Evolutionary conservation across 2,329 filamentous ascomycete species (phyloP), one percentile per base, ranked within the genome.

Genomic region (Leptographium radiaticola): DNA sequence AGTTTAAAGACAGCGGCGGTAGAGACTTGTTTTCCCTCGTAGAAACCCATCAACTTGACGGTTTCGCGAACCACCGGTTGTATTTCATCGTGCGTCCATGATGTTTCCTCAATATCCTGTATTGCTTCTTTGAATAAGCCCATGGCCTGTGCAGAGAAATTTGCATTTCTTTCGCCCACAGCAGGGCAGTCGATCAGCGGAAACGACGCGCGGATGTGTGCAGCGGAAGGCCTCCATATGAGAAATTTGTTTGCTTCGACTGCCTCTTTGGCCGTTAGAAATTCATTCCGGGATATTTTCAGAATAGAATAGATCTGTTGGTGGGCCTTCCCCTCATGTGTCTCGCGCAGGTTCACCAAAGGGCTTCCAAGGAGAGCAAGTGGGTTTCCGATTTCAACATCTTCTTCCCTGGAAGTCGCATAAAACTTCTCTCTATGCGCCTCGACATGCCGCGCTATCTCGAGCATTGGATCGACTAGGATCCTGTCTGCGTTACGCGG

Each of bases 161-260:
- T 25, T 2, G 52, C 39, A 10, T 20, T 10, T 7, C 51, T 51
- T 2, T 47, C 48, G 10, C 60, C 48, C 7, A 25, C 46, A 2
- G 58, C 25, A 4, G 48, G 11, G 6, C 30, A 43, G 6, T 16
- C 18, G 3, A 61, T 38, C 10, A n/a, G n/a, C 2, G 30, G 12
- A 49, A 50, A 58, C 4, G 55, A 51, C 4, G 52, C 25, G 13
- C 34, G 33, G 8, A 62, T 51, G 8, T 53, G 43, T 4, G 16
- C 18, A 2, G 16, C 6, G 4, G 58, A 55, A 2, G 60, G 61
- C 30, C 43, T 49, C 64, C 65, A 67, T 38, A 67, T 54, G 15
- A 64, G 54, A 38, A 64, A 63, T 38, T 54, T 56, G 52, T 64
- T 61, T 6, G 56, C 53, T 2, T 56, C 40, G 13, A 66, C 39